Base-by-base conservation (phyloP, 2,329 filamentous ascomycete genomes). In the Aspergillus brunneoviolaceus region DNA sequence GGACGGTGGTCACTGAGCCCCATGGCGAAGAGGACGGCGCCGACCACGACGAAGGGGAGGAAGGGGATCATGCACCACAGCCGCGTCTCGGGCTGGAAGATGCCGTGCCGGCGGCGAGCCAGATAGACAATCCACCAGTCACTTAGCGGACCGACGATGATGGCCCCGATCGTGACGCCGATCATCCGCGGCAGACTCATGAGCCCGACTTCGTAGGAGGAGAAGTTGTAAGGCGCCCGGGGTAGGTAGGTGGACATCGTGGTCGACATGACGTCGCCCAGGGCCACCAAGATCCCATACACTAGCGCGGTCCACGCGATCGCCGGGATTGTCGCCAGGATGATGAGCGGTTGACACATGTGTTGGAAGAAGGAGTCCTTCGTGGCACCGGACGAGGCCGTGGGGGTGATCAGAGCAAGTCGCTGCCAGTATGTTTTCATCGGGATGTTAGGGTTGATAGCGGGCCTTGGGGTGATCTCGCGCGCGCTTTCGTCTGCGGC, bases 241-340 rank as follows among this genome's bases (percentile, higher is more conserved):
- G 74, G 63, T 65, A 82, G 73, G 58, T 72, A 75, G 1, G 70
- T 72, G 6, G 75, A 75, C 19, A 72, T 67, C 0, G 69, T 70
- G 0, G 75, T 76, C 1, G 71, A 71, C 51, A 79, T 70, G 47
- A 82, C 70, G 1, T 74, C 74, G 3, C 71, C 69, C 69, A 72
- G 78, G 6, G 75, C 74, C 0, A 79, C 63, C 14, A 78, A 62
- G 7, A 74, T 69, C 1, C 75, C 78, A 27, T 77, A 80, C 33
- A 74, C 68, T 1, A 80, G 29, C 2, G 75, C 73, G 3, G 75
- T 76, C 55, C 76, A 80, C 33, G 74, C 57, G 19, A 80, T 74
- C 1, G 76, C 76, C 2, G 93, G 93, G 10, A 80, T 74, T 0
- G 62, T 60, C 29, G 68, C 64, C 6, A 79, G 61, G 27, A 58